A percentile compares a stretch with the other conserved stretches of the same genome.
Conservation (phyloP, 441 rosid genomes). For the Populus hybrid region DNA sequence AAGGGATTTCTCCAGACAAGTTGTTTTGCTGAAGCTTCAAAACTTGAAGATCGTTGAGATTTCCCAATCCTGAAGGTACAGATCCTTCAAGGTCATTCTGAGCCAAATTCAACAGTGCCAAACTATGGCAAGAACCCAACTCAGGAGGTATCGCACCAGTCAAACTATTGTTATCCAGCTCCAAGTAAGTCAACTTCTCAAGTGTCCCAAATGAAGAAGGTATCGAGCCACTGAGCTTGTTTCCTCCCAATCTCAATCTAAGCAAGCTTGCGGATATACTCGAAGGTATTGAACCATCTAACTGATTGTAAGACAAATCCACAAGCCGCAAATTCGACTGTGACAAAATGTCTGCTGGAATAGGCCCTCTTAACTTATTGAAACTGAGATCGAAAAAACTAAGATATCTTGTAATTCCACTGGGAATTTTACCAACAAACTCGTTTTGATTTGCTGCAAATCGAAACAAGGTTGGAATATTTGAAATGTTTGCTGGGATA, state of each 20-base stretch:
- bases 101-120: slow-evolving; percentile 61
- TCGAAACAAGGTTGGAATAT: slow-evolving; percentile 41
- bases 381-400: slow-evolving; percentile 56
- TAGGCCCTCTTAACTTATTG: slow-evolving; percentile 40
- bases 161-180: slow-evolving; percentile 60
- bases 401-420: slow-evolving; percentile 40
- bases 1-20: slow-evolving; percentile 54
- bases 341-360: slow-evolving; percentile 50
- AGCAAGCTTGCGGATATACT: slow-evolving; percentile 38
- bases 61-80: slow-evolving; percentile 41
- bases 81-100: slow-evolving; percentile 43
- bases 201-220: slow-evolving; percentile 29
- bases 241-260: slow-evolving; percentile 72
- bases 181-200: slow-evolving; percentile 49
- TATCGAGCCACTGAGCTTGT: slow-evolving; percentile 35
- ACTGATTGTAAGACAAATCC: slow-evolving; percentile 52
- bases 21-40: slow-evolving; percentile 51
- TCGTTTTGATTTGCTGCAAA: slow-evolving; percentile 61
- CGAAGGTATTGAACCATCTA: slow-evolving; percentile 48
- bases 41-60: slow-evolving; percentile 51
- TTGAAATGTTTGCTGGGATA: slow-evolving; percentile 45
- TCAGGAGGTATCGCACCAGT: slow-evolving; percentile 40
- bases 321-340: slow-evolving; percentile 30
- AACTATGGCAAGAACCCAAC: slow-evolving; percentile 38
- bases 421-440: slow-evolving; percentile 46